Evolutionary conservation across 2,329 filamentous ascomycete genomes (phyloP), one percentile per base, ranked within the genome.

Genomic region (Trichoderma hamatum): DNA sequence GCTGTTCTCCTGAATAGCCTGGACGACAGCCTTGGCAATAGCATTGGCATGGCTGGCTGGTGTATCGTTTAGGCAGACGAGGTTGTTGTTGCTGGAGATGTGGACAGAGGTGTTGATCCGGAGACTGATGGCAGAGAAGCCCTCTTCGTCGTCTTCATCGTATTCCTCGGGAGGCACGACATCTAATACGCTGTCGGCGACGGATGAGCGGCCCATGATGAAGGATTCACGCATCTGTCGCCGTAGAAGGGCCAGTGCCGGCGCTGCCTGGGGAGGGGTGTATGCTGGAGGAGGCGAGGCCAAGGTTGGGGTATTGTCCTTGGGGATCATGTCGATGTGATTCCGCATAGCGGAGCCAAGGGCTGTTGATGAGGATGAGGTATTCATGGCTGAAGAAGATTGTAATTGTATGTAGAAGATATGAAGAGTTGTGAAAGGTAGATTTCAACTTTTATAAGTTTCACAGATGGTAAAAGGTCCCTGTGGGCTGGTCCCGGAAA

Each of bases 51-150:
- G 78, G 5, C 77, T 75, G 5, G 80, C 75, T 1, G 82, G 79
- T 5, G 81, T 78, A 3, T 80, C 74, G 0, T 77, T 73, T 24
- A 86, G 74, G 24, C 82, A 81, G 56, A 86, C 76, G 60, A 85
- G 74, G 75, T 88, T 89, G 75, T 82, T 79, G 75, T 80, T 80
- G 70, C 82, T 82, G 46, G 77, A 76, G 72, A 88, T 78, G 70
- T 73, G 78, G 73, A 87, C 75, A 0, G 83, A 80, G 19, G 83
- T 81, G 72, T 83, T 82, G 77, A 89, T 83, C 19, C 77, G 78
- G 55, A 88, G 75, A 60, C 76, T 79, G 69, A 87, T 81, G 59
- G 83, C 77, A 1, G 80, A 80, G 55, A 76, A 71, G 11, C 75
- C 73, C 43, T 77, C 74, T 9, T 69, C 51, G 0, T 52, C 59